Evolutionary conservation across 345 rosid genomes (phyloP), one percentile per base, ranked within the genome.

Genomic region (Gossypium australe): DNA sequence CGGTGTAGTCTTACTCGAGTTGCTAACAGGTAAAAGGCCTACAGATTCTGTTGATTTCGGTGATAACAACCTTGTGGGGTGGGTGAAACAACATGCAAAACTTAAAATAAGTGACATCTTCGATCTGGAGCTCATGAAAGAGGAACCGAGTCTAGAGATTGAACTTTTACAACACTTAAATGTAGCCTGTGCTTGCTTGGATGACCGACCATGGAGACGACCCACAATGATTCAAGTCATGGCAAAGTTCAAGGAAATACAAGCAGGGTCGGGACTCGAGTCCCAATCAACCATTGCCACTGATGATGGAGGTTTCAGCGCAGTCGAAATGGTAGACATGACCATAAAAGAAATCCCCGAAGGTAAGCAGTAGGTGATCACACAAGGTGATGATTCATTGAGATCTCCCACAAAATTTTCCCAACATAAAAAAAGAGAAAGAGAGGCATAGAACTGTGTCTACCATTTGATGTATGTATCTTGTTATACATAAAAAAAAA

Each of bases 41-140:
- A 95, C 99, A 0, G 97, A 95, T 82, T 91, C 99, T 2, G 89
- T 94, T 0, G 98, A 93, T 81, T 95, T 95, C 6, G 99, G 99
- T 14, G 99, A 95, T 82, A 93, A 95, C 78, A 95, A 95, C 78
- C 88, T 95, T 24, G 99, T 95, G 0, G 99, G 99, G 60, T 95
- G 99, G 99, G 98, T 95, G 64, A 95, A 89, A 76, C 97, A 89
- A 82, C 97, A 93, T 0, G 98, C 94, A 0, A 95, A 90, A 63
- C 76, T 90, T 73, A 86, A 71, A 77, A 80, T 88, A 34, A 90
- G 84, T n/a, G 87, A 95, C 14, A 97, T 95, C 3, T 89, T 95
- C 1, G 99, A 95, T 83, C 94, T 88, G 0, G 87, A 76, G 70
- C 86, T 95, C 2, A 69, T 89, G 83, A 90, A 85, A 71, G 97